A percentile compares a stretch with the other conserved stretches of the same genome.
Evolutionary conservation across 768 basidiomycete species (phyloP).

Genomic region (Trametes meyenii): DNA sequence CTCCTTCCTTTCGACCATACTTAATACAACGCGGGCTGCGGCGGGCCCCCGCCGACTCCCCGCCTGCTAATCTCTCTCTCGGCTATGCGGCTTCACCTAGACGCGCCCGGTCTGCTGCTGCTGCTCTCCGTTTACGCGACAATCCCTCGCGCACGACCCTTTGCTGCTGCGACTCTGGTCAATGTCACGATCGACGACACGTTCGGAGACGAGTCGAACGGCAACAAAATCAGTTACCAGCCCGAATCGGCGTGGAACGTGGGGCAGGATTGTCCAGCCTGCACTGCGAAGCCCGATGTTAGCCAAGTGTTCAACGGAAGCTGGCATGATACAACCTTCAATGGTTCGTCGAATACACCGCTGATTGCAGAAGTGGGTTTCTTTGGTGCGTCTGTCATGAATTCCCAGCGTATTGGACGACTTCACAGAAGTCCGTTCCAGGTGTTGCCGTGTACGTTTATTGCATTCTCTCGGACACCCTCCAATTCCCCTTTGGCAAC

Average conservation of each 20-base stretch:
- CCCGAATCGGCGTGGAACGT: constrained; percentile 40
- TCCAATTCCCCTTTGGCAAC: constrained; percentile 30
- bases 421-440: constrained; percentile 24
- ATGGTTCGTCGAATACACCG: constrained; percentile 16
- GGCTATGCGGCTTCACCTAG: constrained; percentile 7
- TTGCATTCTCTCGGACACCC: constrained; percentile 38
- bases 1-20: constrained; percentile 17
- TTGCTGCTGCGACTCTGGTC: constrained; percentile 27
- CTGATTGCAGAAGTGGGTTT: constrained; percentile 38
- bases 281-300: constrained; percentile 32
- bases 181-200: constrained; percentile 50
- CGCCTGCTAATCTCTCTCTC: constrained; percentile 5
- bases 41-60: background rate
- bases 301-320: constrained; percentile 30
- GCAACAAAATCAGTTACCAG: constrained; percentile 36
- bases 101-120: constrained; percentile 3
- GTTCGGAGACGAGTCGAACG: constrained; percentile 35
- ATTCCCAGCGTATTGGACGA: background rate
- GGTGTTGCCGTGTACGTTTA: constrained; percentile 50
- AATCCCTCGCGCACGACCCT: background rate
- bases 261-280: constrained; percentile 32
- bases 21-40: constrained; percentile 1
- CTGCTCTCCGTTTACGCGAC: background rate
- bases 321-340: constrained; percentile 38
- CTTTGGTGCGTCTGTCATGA: constrained; percentile 35